Base-by-base conservation (phyloP, 2,329 filamentous ascomycete species). In the Fusarium sp. region DNA sequence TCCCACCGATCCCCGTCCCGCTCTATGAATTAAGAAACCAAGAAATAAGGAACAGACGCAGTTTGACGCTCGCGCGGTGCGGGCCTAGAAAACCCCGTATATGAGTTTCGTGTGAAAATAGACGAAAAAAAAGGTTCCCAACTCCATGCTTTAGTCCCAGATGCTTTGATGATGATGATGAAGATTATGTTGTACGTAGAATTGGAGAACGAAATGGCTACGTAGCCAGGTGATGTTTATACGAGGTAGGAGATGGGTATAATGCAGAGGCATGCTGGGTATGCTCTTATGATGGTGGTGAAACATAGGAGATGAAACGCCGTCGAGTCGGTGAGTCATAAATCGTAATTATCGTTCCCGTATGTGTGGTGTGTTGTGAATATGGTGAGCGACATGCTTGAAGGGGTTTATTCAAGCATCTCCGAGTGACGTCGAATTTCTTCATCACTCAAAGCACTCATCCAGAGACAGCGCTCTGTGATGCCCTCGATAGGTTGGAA, bases 381-480 rank as follows among this genome's bases (percentile, higher is more conserved):
- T 45, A 30, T 30, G 34, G 28, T 45, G 20, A 20, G 8, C 43
- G 21, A 42, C 40, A 53, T 30, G 9, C 18, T 45, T 32, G 23
- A 27, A 16, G 30, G 12, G 13, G 40, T 27, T 47, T 68, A 79
- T 77, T 88, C 85, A 32, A 89, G 74, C 56, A 75, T 79, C 56
- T 86, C 84, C 0, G 86, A 87, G 58, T 83, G 81, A 65, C 80
- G 82, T 59, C 87, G 81, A 74, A 96, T 93, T 74, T 94, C 92
- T n/a, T 89, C 88, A 70, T 95, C 92, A 57, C 82, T 87, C 57
- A 96, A 78, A 12, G 92, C 92, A 48, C 91, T 90, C 82, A 96
- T 90, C 93, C 93, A 96, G n/a, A 96, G 84, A 77, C 93, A 96
- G 68, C 92, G 86, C 79, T 93, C 92, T 7, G 92, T 90, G 53